Conservation (phyloP, 768 basidiomycete genomes). For the Rhizopogon vulgaris region DNA sequence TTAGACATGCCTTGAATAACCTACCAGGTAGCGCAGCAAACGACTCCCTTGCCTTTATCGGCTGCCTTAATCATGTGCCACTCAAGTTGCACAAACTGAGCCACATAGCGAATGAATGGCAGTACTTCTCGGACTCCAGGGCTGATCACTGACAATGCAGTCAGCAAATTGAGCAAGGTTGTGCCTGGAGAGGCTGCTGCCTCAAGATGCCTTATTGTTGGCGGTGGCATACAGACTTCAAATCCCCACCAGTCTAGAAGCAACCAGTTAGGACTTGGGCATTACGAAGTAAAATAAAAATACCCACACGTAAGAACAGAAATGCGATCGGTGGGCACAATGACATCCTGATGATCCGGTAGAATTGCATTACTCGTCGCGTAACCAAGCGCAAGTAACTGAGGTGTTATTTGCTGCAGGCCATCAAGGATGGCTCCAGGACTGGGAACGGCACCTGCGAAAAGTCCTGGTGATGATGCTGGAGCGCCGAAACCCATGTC, state of each 20-base stretch:
- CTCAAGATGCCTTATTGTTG: slow-evolving; percentile 55
- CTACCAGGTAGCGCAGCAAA: slow-evolving; percentile 87
- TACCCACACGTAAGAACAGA: slow-evolving; percentile 72
- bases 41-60: slow-evolving; percentile 69
- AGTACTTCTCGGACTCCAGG: slow-evolving; percentile 78
- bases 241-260: slow-evolving; percentile 85
- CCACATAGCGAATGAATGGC: slow-evolving; percentile 79
- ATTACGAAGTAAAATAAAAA: not conserved
- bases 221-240: slow-evolving; percentile 69
- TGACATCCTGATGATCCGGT: slow-evolving; percentile 64
- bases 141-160: slow-evolving; percentile 61
- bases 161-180: slow-evolving; percentile 66
- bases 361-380: slow-evolving; percentile 60
- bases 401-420: slow-evolving; percentile 63
- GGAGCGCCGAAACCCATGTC: slow-evolving; percentile 71
- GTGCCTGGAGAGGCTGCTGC: slow-evolving; percentile 54
- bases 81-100: slow-evolving; percentile 74
- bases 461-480: slow-evolving; percentile 57
- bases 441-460: slow-evolving; percentile 73
- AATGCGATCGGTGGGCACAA: slow-evolving; percentile 72
- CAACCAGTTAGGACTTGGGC: slow-evolving; percentile 4
- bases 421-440: slow-evolving; percentile 67
- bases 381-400: slow-evolving; percentile 73
- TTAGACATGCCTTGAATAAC: slow-evolving; percentile 9
- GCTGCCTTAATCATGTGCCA: slow-evolving; percentile 57